These are phyloP conservation scores for Tolypocladium ovalisporum DNA, from an alignment of 2,329 filamentous ascomycete genomes.

Conservation along the genomic window DNA sequence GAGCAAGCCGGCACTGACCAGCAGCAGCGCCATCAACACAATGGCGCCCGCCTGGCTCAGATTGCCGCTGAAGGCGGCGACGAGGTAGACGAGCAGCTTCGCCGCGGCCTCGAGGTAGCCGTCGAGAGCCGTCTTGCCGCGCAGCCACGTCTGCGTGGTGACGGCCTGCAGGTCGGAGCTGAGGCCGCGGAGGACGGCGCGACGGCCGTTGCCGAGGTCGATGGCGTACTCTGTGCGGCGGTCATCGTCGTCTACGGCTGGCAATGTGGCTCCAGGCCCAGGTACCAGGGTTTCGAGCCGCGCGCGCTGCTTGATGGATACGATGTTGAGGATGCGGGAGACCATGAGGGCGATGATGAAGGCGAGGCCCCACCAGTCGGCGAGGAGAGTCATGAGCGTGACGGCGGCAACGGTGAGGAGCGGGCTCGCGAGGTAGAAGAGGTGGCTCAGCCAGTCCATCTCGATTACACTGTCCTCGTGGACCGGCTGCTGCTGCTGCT, in stretches of 20 bases:
- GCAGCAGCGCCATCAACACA: conserved; percentile 37
- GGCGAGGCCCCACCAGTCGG: conserved; percentile 41
- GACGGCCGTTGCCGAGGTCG: conserved; percentile 38
- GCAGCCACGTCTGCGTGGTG: conserved; percentile 46
- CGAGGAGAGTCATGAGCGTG: conserved; percentile 32
- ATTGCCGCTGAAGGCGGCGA: conserved; percentile 44
- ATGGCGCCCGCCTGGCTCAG: conserved; percentile 40
- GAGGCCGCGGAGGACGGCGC: conserved; percentile 40
- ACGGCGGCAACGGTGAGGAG: conserved; percentile 33
- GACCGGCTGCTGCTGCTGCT: too few species aligned
- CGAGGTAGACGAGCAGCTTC: conserved; percentile 47
- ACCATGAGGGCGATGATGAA: conserved; percentile 37
- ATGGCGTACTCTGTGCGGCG: conserved; percentile 34
- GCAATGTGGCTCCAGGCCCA: background rate
- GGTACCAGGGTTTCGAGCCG: background rate
- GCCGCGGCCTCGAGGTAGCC: conserved; percentile 40
- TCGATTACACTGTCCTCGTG: conserved; percentile 9
- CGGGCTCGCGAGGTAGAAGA: conserved; percentile 36
- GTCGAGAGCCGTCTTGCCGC: conserved; percentile 36
- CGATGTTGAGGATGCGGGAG: conserved; percentile 44
- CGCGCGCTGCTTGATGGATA: conserved; percentile 42
- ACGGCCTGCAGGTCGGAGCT: conserved; percentile 48
- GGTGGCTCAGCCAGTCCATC: conserved; percentile 34
- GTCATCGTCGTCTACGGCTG: conserved; percentile 5
- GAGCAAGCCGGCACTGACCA: conserved; percentile 41